Conservation (phyloP, 139 green algal genomes). For the Pseudopediastrum boryanum region DNA sequence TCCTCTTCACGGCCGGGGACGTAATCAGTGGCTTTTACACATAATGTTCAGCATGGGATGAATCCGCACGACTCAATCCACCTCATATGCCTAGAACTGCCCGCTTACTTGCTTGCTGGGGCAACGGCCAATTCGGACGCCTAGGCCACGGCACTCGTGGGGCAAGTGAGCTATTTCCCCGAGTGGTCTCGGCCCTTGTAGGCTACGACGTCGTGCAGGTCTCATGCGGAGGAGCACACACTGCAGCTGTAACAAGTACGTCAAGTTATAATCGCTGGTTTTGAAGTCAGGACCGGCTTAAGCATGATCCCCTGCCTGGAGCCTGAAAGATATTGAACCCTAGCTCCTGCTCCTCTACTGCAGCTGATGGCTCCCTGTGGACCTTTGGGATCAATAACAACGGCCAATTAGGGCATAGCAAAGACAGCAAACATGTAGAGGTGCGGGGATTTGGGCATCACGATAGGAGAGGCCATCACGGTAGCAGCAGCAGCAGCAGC, state of each 20-base stretch:
- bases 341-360: background rate
- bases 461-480: background rate
- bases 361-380: conserved; percentile 65
- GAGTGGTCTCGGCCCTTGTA: conserved; percentile 47
- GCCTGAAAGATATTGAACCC: background rate
- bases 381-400: conserved; percentile 75
- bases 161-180: conserved; percentile 38
- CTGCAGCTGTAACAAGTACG: conserved; percentile 57
- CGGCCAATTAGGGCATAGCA: conserved; percentile 66
- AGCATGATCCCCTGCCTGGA: background rate
- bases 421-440: conserved; percentile 42
- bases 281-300: background rate
- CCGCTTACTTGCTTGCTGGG: conserved; percentile 34
- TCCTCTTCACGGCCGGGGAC: no score
- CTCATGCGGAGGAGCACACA: conserved; percentile 70
- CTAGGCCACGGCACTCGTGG: conserved; percentile 47
- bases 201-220: conserved; percentile 46
- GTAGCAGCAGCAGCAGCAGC: background rate
- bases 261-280: background rate
- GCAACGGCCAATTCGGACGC: conserved; percentile 52
- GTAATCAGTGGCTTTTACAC: no score
- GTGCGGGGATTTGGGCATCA: conserved; percentile 26
- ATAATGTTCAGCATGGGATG: no score
- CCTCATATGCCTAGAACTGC: background rate
- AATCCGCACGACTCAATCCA: background rate